Evolutionary conservation across 73 alveolate genomes (phyloP).

Genomic region (Symbiodinium pilosum): DNA sequence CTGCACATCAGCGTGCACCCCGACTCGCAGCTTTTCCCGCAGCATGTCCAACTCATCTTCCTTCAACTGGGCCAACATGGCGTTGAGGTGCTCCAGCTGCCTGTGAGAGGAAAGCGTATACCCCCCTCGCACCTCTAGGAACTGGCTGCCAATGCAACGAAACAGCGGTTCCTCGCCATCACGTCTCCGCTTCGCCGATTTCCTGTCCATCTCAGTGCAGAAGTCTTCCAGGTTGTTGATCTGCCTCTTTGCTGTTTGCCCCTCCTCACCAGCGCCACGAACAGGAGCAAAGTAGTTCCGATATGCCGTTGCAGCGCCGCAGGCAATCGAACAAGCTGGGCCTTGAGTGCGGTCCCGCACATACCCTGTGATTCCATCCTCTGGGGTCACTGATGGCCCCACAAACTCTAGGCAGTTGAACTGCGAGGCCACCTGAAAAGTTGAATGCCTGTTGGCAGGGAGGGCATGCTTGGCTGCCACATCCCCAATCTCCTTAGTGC

Average conservation of each 20-base stretch:
- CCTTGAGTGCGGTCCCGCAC: conserved; percentile 10
- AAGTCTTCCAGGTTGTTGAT: conserved; percentile 77
- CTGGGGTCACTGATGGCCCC: conserved; percentile 84
- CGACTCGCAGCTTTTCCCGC: conserved; percentile 37
- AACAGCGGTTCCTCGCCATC: background rate
- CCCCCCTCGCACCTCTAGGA: background rate
- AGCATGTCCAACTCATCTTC: background rate
- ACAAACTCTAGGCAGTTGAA: conserved; percentile 94
- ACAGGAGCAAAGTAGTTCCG: conserved; percentile 82
- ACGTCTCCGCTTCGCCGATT: conserved; percentile 1
- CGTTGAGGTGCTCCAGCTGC: background rate
- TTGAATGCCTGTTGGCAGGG: background rate
- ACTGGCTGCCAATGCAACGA: background rate
- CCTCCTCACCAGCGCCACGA: background rate
- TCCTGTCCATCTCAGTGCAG: background rate
- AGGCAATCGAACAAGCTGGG: conserved; percentile 80
- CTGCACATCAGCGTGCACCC: conserved; percentile 79
- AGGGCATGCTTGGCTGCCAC: conserved; percentile 50
- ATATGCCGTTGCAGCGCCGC: conserved; percentile 72
- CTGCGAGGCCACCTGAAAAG: conserved; percentile 90
- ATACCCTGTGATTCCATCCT: conserved; percentile 62
- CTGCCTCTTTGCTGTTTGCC: background rate
- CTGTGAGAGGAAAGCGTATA: background rate
- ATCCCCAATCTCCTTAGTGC: conserved; percentile 53
- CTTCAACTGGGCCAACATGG: background rate